These are phyloP conservation scores for Cucumis hystrix DNA, from an alignment of 306 rosid genomes.

Conservation along the genomic window DNA sequence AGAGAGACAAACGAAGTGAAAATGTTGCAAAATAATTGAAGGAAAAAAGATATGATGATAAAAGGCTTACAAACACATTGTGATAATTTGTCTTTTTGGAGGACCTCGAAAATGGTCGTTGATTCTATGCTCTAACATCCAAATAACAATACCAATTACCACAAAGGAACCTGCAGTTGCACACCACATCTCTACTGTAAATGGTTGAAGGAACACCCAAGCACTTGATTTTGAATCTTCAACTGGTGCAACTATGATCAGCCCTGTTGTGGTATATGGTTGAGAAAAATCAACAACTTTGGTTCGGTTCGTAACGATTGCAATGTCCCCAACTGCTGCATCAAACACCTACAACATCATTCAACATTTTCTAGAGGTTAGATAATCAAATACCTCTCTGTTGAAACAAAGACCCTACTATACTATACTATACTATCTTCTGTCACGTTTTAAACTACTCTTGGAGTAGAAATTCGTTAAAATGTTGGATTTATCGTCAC, in stretches of 20 bases:
- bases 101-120: conserved; percentile 87
- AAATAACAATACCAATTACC: conserved; percentile 58
- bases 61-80: conserved; percentile 54
- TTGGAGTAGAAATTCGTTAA: no score
- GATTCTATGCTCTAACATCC: conserved; percentile 89
- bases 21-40: no score
- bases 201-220: conserved; percentile 90
- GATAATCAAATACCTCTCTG: no score
- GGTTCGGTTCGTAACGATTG: conserved; percentile 82
- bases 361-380: no score
- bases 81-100: conserved; percentile 65
- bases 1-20: background rate
- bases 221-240: conserved; percentile 44
- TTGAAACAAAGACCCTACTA: no score
- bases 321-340: conserved; percentile 90
- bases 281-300: conserved; percentile 76
- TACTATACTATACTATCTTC: no score
- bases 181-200: conserved; percentile 80
- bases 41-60: no score
- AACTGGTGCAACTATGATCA: conserved; percentile 78
- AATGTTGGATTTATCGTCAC: no score
- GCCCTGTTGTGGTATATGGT: conserved; percentile 71
- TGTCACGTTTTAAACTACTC: no score
- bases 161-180: conserved; percentile 59
- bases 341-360: conserved; percentile 41